A percentile compares a stretch with the other conserved stretches of the same genome.
phyloP scores from a whole-genome alignment of 176 grass and related monocot genomes.

The Chloris gayana region DNA sequence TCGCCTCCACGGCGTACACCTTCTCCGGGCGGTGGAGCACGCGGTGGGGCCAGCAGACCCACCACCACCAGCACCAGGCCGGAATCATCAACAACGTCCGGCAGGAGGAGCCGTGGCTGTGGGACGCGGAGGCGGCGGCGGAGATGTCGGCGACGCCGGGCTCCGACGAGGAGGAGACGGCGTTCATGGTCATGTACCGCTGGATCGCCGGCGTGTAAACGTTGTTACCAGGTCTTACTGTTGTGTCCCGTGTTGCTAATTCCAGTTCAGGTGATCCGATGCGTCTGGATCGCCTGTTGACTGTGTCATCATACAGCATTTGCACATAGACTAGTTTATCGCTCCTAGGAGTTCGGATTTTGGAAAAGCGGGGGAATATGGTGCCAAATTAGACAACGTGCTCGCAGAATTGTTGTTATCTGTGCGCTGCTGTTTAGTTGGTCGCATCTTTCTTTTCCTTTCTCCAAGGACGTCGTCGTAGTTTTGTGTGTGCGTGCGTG shows the following conservation, averaged over 20 bases:
- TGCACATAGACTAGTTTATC: slow-evolving; percentile 45
- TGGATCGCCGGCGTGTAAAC: slow-evolving; percentile 69
- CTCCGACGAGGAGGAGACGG: slow-evolving; percentile 50
- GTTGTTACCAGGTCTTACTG: slow-evolving; percentile 1
- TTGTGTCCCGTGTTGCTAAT: background rate
- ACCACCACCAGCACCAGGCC: slow-evolving; percentile 29
- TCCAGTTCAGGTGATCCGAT: slow-evolving; percentile 25
- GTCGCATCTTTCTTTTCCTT: background rate
- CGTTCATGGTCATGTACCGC: slow-evolving; percentile 71
- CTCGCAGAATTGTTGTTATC: slow-evolving; percentile 19
- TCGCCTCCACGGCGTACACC: slow-evolving; percentile 58
- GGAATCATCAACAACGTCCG: background rate
- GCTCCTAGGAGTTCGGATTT: slow-evolving; percentile 43
- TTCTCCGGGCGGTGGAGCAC: slow-evolving; percentile 69
- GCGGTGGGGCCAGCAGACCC: slow-evolving; percentile 58
- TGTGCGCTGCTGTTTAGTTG: background rate
- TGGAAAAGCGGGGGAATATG: slow-evolving; percentile 30
- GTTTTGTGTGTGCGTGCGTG: no score
- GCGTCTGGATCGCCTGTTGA: slow-evolving; percentile 37
- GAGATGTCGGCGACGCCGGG: slow-evolving; percentile 37
- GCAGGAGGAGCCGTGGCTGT: slow-evolving; percentile 58
- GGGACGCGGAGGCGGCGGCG: slow-evolving; percentile 62
- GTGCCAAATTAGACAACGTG: slow-evolving; percentile 1
- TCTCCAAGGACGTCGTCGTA: background rate
- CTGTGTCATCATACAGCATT: slow-evolving; percentile 13